A percentile compares a stretch with the other conserved stretches of the same genome.
Conservation (phyloP, 768 basidiomycete genomes). For the Exidia glandulosa region DNA sequence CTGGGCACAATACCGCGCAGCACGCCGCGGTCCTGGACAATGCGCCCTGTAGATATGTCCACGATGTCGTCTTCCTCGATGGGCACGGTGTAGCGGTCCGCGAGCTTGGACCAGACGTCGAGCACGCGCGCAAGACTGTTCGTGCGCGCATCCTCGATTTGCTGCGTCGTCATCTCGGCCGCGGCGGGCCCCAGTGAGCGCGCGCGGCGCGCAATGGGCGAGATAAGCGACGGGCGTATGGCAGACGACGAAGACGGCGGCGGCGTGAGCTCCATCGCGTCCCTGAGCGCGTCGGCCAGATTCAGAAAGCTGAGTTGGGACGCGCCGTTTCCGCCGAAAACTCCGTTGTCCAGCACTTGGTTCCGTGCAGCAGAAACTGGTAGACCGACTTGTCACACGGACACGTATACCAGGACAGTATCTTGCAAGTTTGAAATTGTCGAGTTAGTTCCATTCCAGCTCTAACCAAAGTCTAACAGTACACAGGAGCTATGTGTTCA, state of each 20-base stretch:
- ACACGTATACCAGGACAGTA: too few relatives aligned
- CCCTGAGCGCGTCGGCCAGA: too few relatives aligned
- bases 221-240: neutral
- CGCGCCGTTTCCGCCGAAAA: too few relatives aligned
- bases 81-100: neutral
- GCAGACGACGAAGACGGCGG: neutral
- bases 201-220: neutral
- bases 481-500: conserved; percentile 19
- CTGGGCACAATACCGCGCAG: neutral
- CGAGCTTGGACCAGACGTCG: neutral
- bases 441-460: too few relatives aligned
- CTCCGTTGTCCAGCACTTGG: too few relatives aligned
- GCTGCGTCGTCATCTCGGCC: neutral
- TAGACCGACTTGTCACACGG: too few relatives aligned
- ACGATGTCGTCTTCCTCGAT: neutral
- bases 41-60: neutral
- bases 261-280: neutral
- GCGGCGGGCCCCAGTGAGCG: neutral
- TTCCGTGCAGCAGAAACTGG: too few relatives aligned
- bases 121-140: neutral
- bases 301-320: too few relatives aligned
- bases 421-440: too few relatives aligned
- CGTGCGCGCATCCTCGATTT: neutral
- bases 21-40: neutral
- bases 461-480: too few relatives aligned